A percentile compares a stretch with the other conserved stretches of the same genome.
phyloP scores from a whole-genome alignment of 1,139 yeast genomes.

The Spencermartinsiella ligniputridi region DNA sequence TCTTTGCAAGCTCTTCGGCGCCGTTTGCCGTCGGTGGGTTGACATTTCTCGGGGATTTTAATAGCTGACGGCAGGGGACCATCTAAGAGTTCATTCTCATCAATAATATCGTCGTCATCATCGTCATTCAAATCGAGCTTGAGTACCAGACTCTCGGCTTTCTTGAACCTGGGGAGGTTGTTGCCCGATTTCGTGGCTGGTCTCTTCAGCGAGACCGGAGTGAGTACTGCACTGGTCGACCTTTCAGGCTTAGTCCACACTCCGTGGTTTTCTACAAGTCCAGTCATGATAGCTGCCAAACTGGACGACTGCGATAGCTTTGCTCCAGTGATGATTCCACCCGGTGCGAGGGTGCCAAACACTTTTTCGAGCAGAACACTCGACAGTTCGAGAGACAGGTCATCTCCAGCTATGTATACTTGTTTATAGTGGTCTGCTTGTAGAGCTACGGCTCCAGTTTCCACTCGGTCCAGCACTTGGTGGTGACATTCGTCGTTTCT shows the following conservation, averaged over 20 bases:
- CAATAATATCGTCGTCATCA: conserved; percentile 42
- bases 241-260: conserved; percentile 42
- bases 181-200: conserved; percentile 11
- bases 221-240: conserved; percentile 16
- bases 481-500: conserved; percentile 41
- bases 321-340: conserved; percentile 51
- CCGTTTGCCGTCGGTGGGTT: conserved; percentile 44
- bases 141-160: conserved; percentile 35
- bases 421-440: conserved; percentile 42
- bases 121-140: conserved; percentile 39
- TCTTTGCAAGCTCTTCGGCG: conserved; percentile 79
- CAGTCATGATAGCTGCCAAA: conserved; percentile 58
- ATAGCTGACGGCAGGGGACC: conserved; percentile 37
- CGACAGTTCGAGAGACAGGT: conserved; percentile 41
- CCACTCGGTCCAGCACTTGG: conserved; percentile 68
- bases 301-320: conserved; percentile 42
- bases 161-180: conserved; percentile 21
- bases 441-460: conserved; percentile 51
- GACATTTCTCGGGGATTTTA: conserved; percentile 40
- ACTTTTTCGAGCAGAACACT: conserved; percentile 41
- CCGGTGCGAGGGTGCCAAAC: conserved; percentile 39
- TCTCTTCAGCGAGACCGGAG: conserved; percentile 11
- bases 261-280: conserved; percentile 49
- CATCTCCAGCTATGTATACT: conserved; percentile 51
- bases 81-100: conserved; percentile 45